phyloP scores from a whole-genome alignment of 306 rosid genomes.

The Gynostemma pentaphyllum region DNA sequence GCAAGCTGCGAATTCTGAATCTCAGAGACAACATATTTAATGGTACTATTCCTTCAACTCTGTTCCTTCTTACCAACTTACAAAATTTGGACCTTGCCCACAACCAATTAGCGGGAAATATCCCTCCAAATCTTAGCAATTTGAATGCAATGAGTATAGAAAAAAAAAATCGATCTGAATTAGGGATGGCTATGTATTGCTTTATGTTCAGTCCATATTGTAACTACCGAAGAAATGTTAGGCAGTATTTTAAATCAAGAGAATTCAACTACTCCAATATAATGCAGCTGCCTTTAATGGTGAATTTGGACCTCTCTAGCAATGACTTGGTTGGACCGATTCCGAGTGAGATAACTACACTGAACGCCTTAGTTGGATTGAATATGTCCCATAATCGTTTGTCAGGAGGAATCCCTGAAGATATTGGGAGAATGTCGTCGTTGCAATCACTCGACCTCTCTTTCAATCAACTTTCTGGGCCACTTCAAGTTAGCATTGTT shows the following conservation, averaged over 20 bases:
- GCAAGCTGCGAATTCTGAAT: background rate
- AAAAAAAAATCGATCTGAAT: too few species aligned
- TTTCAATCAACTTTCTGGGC: too few species aligned
- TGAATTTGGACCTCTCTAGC: background rate
- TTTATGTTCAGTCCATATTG: too few species aligned
- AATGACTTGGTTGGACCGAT: constrained; percentile 5
- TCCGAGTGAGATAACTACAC: background rate
- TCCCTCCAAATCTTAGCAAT: background rate
- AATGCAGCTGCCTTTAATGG: background rate
- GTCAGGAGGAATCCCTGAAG: background rate
- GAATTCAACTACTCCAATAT: background rate
- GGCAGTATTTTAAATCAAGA: background rate
- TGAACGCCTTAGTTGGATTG: background rate
- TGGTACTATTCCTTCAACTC: background rate
- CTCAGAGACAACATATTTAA: background rate
- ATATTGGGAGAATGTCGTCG: background rate
- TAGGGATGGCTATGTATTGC: too few species aligned
- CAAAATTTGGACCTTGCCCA: background rate
- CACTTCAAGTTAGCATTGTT: too few species aligned
- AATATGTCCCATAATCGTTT: constrained; percentile 5
- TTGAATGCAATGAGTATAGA: background rate
- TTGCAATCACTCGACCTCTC: constrained; percentile 13
- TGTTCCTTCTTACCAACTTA: background rate
- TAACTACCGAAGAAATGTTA: background rate
- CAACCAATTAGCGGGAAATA: background rate